A percentile compares a stretch with the other conserved stretches of the same genome.
phyloP scores from a whole-genome alignment of 345 rosid species.

The Ceriops zippeliana region DNA sequence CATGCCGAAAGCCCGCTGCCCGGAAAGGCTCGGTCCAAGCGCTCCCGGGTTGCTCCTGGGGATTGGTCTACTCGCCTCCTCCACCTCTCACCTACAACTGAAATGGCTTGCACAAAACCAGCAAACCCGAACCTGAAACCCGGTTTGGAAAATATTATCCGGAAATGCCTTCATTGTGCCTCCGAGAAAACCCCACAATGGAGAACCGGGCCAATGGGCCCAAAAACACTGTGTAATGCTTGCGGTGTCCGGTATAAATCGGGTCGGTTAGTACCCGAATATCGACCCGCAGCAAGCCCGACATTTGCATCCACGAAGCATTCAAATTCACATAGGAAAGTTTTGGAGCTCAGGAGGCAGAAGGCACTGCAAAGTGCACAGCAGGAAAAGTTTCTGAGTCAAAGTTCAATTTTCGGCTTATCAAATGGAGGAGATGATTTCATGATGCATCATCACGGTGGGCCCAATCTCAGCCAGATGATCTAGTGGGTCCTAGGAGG shows the following conservation, averaged over 20 bases:
- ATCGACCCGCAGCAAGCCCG: slow-evolving; percentile 79
- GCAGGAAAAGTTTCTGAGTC: slow-evolving; percentile 41
- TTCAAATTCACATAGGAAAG: slow-evolving; percentile 78
- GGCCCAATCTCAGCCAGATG: slow-evolving; percentile 43
- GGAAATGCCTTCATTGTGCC: slow-evolving; percentile 64
- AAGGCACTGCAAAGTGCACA: slow-evolving; percentile 42
- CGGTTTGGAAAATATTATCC: slow-evolving; percentile 12
- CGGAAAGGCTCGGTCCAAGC: slow-evolving; percentile 63
- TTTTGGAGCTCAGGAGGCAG: slow-evolving; percentile 71
- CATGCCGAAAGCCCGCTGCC: slow-evolving; percentile 50
- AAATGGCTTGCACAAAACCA: slow-evolving; percentile 23
- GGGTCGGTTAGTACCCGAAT: slow-evolving; percentile 69
- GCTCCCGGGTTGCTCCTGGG: slow-evolving; percentile 59
- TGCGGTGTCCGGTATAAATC: slow-evolving; percentile 76
- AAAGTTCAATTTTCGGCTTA: slow-evolving; percentile 39
- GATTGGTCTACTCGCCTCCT: slow-evolving; percentile 73
- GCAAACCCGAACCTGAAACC: slow-evolving; percentile 12
- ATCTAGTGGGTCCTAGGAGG: slow-evolving; percentile 24
- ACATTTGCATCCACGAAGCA: slow-evolving; percentile 56
- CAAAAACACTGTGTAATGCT: slow-evolving; percentile 67
- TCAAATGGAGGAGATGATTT: slow-evolving; percentile 49
- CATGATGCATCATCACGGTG: slow-evolving; percentile 41
- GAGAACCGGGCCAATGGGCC: slow-evolving; percentile 80
- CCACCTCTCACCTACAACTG: slow-evolving; percentile 30
- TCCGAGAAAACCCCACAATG: slow-evolving; percentile 76